phyloP scores from a whole-genome alignment of 2,329 filamentous ascomycete species.

The Ceratocystis diversiconidia region DNA sequence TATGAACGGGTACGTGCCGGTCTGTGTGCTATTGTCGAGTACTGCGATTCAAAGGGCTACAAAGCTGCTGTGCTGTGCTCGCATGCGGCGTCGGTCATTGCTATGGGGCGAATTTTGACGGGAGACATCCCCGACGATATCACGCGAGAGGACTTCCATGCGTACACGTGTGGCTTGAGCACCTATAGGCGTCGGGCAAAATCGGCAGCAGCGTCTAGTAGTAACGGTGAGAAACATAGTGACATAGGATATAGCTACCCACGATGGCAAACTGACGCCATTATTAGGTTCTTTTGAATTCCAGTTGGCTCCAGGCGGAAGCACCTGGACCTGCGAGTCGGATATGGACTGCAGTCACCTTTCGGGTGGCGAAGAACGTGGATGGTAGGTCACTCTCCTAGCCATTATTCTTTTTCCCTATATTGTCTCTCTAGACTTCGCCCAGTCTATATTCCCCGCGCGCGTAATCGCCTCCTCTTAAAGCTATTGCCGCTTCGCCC shows the following conservation, averaged over 20 bases:
- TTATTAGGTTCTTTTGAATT: not conserved
- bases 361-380: conserved; percentile 65
- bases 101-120: conserved; percentile 68
- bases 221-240: not conserved
- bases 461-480: not conserved
- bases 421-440: not conserved
- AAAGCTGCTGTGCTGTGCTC: conserved; percentile 67
- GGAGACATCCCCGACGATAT: conserved; percentile 59
- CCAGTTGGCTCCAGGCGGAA: conserved; percentile 28
- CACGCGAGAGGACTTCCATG: conserved; percentile 64
- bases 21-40: conserved; percentile 53
- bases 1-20: conserved; percentile 65
- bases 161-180: conserved; percentile 70
- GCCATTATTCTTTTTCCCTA: conserved; percentile 7
- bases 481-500: not conserved
- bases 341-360: conserved; percentile 83
- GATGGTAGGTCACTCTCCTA: conserved; percentile 49
- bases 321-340: conserved; percentile 64
- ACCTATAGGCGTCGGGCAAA: conserved; percentile 33
- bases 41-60: conserved; percentile 55
- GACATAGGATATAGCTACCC: not conserved
- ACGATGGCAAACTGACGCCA: not conserved
- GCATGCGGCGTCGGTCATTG: conserved; percentile 82
- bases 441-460: not conserved
- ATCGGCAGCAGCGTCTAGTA: not conserved